Percentiles rank a stretch among this genome's conserved stretches.
Evolutionary conservation across 2,329 filamentous ascomycete species (phyloP).

Genomic region (Fusarium sp.): DNA sequence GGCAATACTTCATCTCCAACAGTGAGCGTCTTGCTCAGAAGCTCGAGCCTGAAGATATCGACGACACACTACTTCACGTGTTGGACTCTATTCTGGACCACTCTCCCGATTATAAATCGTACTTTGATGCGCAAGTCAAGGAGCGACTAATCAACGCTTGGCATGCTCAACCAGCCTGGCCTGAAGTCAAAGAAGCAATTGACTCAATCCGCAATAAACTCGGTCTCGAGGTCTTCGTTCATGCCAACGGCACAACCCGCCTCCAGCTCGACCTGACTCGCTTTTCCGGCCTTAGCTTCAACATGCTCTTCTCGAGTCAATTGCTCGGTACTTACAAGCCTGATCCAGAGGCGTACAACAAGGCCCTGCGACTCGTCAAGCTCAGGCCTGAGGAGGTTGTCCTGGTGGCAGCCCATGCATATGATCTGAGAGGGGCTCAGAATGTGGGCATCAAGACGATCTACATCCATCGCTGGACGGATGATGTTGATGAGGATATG

Average conservation of each 20-base stretch:
- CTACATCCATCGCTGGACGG: conserved; percentile 66
- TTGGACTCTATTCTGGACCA: conserved; percentile 54
- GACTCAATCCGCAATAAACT: conserved; percentile 52
- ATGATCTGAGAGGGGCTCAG: conserved; percentile 64
- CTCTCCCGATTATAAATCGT: neutral
- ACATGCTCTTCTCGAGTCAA: conserved; percentile 66
- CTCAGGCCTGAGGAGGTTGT: conserved; percentile 61
- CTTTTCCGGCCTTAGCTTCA: conserved; percentile 62
- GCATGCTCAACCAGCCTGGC: conserved; percentile 65
- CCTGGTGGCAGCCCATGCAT: conserved; percentile 67
- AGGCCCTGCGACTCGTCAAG: conserved; percentile 59
- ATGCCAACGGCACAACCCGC: conserved; percentile 67
- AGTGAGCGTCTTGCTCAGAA: conserved; percentile 53
- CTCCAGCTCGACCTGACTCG: conserved; percentile 65
- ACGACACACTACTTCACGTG: conserved; percentile 60
- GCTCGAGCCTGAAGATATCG: conserved; percentile 61
- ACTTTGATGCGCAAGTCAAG: conserved; percentile 35
- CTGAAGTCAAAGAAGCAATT: conserved; percentile 61
- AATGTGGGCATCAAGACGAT: conserved; percentile 63
- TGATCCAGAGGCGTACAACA: conserved; percentile 59
- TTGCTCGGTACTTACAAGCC: conserved; percentile 64
- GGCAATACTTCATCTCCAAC: conserved; percentile 62
- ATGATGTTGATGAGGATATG: conserved; percentile 60
- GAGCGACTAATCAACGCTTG: conserved; percentile 55
- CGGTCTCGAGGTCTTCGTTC: conserved; percentile 61